Evolutionary conservation across 2,329 filamentous ascomycete genomes (phyloP).

Genomic region (Aspergillus piperis): DNA sequence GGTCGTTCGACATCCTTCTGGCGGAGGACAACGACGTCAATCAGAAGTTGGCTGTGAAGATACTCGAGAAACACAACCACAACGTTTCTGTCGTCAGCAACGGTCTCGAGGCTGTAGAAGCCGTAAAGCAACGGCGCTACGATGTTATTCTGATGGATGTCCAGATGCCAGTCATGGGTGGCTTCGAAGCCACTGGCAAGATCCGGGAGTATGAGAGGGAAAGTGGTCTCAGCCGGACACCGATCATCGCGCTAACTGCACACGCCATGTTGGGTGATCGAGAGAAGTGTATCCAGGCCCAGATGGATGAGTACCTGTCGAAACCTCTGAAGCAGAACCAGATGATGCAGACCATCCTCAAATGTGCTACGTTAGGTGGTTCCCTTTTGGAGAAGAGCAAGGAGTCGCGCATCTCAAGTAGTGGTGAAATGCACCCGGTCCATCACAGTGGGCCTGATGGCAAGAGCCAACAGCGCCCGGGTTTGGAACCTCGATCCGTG

Average conservation of each 20-base stretch:
- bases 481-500: conserved; percentile 64
- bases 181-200: conserved; percentile 94
- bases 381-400: conserved; percentile 47
- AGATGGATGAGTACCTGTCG: conserved; percentile 99
- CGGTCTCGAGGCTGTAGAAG: conserved; percentile 86
- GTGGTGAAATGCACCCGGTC: conserved; percentile 41
- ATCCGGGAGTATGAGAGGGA: conserved; percentile 93
- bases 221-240: conserved; percentile 76
- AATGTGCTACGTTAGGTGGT: conserved; percentile 84
- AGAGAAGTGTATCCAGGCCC: conserved; percentile 96
- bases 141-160: conserved; percentile 99
- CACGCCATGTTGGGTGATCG: conserved; percentile 98
- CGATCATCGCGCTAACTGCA: conserved; percentile 94
- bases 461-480: conserved; percentile 52
- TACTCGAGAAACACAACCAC: conserved; percentile 89
- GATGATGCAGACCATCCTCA: conserved; percentile 95
- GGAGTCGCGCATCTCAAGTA: conserved; percentile 43
- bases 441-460: conserved; percentile 34
- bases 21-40: conserved; percentile 98
- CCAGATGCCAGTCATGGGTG: conserved; percentile 99
- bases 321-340: conserved; percentile 97
- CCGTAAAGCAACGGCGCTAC: conserved; percentile 88
- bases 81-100: conserved; percentile 79
- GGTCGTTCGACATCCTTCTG: conserved; percentile 91
- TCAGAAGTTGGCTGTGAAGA: conserved; percentile 92